Base-by-base conservation (phyloP, 257 asterid genomes). In the Schizonepeta tenuifolia region DNA sequence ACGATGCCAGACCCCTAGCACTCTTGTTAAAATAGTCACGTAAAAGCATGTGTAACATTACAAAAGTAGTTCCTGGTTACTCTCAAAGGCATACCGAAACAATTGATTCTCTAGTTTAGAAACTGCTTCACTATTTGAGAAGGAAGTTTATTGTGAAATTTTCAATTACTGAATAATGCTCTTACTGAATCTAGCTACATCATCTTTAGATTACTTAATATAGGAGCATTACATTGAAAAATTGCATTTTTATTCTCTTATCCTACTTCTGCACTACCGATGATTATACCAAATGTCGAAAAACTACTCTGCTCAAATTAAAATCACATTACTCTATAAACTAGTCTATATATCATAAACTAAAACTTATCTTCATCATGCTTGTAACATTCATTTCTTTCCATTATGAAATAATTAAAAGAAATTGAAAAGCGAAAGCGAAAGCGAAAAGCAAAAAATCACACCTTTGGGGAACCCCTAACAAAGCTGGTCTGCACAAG, bases 391-490 rank as follows among this genome's bases (percentile, higher is more conserved):
- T 77, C 40, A 67, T 31, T 65, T 59, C 15, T 7, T 24, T 67
- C 47, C 69, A 59, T 36, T 22, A 11, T 13, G 7, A 41, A 47
- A 50, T 13, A 70, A 47, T 5, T 31, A 36, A 22, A 20, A 55
- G 8, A 38, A 24, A 24, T 33, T 11, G 18, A 17, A 41, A 56
- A 40, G 33, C 17, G 14, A 55, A 46, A 33, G 28, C 15, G 13
- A 41, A 56, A 40, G 33, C 17, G 14, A 55, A 46, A 33, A 36
- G 38, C 14, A 35, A 51, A 35, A 75, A 26, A 55, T 54, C 87
- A 80, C 73, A 91, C 96, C 89, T 62, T 80, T 75, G 85, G 74
- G 66, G 88, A 72, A 75, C 80, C 77, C 73, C 70, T 75, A 64
- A 20, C 74, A 72, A 83, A 75, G 80, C 84, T 65, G 75, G 68